Evolutionary conservation across 1,284 basidiomycete genomes (phyloP).

Genomic region (Cerioporus squamosus): DNA sequence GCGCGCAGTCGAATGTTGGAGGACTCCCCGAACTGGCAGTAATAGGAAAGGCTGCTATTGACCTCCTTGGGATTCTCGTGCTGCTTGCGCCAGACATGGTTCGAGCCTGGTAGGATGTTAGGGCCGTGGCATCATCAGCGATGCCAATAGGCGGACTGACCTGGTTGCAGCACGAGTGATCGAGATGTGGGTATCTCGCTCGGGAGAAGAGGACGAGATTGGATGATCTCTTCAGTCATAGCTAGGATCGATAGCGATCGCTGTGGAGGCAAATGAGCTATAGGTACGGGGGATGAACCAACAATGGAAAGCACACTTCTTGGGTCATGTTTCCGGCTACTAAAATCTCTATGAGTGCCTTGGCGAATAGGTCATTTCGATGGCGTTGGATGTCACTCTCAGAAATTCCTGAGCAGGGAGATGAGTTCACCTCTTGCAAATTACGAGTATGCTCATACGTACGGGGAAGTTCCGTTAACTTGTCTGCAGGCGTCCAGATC

Average conservation of each 20-base stretch:
- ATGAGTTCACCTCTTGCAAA: neutral
- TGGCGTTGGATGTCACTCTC: constrained; percentile 28
- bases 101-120: constrained; percentile 20
- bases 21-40: constrained; percentile 34
- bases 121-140: neutral
- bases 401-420: constrained; percentile 13
- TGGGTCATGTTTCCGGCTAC: constrained; percentile 30
- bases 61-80: constrained; percentile 31
- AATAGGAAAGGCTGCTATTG: constrained; percentile 33
- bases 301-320: constrained; percentile 17
- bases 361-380: constrained; percentile 31
- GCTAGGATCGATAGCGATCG: constrained; percentile 8
- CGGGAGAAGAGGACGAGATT: constrained; percentile 18
- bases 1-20: constrained; percentile 25
- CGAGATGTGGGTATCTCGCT: constrained; percentile 27
- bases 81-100: constrained; percentile 24
- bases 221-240: constrained; percentile 24
- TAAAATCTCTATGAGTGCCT: constrained; percentile 26
- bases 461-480: constrained; percentile 27
- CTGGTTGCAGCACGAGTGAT: constrained; percentile 28
- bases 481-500: constrained; percentile 33
- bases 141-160: constrained; percentile 11
- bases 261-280: neutral
- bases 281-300: neutral
- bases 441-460: neutral